A percentile compares a stretch with the other conserved stretches of the same genome.
These are phyloP conservation scores for Juncus inflexus DNA, from an alignment of 176 grass and related monocot species.

Conservation along the genomic window DNA sequence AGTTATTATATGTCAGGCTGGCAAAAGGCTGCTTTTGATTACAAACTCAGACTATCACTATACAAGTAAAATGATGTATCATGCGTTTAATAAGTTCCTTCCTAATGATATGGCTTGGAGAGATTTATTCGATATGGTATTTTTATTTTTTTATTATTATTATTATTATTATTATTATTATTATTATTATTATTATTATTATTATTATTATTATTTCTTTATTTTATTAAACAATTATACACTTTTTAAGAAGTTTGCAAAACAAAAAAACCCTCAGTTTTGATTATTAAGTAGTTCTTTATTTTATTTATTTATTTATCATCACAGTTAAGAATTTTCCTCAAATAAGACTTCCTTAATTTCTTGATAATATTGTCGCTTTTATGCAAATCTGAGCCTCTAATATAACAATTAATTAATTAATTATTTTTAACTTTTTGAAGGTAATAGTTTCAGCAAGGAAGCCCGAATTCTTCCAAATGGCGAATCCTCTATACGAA, in stretches of 20 bases:
- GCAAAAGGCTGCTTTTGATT: slow-evolving; percentile 85
- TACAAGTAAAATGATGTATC: slow-evolving; percentile 98
- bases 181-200: too few relatives aligned
- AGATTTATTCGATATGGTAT: slow-evolving; percentile 98
- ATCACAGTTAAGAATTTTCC: background rate
- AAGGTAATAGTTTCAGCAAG: slow-evolving; percentile 95
- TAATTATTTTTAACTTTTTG: slow-evolving; percentile 21
- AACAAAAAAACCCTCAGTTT: too few relatives aligned
- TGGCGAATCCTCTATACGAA: slow-evolving; percentile 80
- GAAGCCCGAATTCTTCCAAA: slow-evolving; percentile 93
- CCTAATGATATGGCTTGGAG: slow-evolving; percentile 95
- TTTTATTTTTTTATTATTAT: slow-evolving; percentile 19
- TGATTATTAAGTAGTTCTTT: too few relatives aligned
- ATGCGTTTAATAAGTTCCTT: slow-evolving; percentile 94
- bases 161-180: too few relatives aligned
- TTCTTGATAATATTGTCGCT: slow-evolving; percentile 17
- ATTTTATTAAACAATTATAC: too few relatives aligned
- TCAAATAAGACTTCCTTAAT: slow-evolving; percentile 7
- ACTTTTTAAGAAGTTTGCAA: too few relatives aligned
- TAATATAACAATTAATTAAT: background rate
- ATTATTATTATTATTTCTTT: slow-evolving; percentile 7
- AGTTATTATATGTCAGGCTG: slow-evolving; percentile 52
- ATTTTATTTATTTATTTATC: slow-evolving; percentile 11
- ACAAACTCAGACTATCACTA: slow-evolving; percentile 97
- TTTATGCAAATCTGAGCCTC: background rate